A percentile compares a stretch with the other conserved stretches of the same genome.
These are phyloP conservation scores for Corynespora cassiicola DNA, from an alignment of 2,329 filamentous ascomycete genomes.

Conservation along the genomic window DNA sequence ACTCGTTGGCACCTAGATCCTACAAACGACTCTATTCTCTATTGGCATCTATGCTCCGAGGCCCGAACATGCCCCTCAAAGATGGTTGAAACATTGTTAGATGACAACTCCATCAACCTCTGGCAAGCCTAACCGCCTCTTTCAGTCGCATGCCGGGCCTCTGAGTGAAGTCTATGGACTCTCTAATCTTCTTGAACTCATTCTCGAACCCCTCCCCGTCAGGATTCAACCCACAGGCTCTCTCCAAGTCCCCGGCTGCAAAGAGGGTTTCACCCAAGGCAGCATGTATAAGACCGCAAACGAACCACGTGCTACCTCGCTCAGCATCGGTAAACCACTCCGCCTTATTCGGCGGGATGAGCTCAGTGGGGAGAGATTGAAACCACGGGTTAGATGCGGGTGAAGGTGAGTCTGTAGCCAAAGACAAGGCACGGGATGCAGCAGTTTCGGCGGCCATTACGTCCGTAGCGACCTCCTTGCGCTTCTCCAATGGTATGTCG, in stretches of 20 bases:
- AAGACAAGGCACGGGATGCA: slow-evolving; percentile 28
- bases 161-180: slow-evolving; percentile 36
- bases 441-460: slow-evolving; percentile 31
- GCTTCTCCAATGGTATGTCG: not conserved
- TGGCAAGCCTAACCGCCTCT: slow-evolving; percentile 26
- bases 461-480: slow-evolving; percentile 20
- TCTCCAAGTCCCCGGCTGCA: slow-evolving; percentile 41
- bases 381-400: slow-evolving; percentile 38
- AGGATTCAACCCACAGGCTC: slow-evolving; percentile 28
- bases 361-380: slow-evolving; percentile 32
- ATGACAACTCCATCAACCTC: too few species aligned
- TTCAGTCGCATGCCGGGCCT: slow-evolving; percentile 31
- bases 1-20: too few species aligned
- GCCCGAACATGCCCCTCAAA: too few species aligned
- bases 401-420: slow-evolving; percentile 34
- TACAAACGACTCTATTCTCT: too few species aligned
- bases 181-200: slow-evolving; percentile 33
- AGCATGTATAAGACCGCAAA: slow-evolving; percentile 32
- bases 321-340: slow-evolving; percentile 36
- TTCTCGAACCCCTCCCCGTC: slow-evolving; percentile 7
- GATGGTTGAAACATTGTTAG: too few species aligned
- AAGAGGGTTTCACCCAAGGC: slow-evolving; percentile 38
- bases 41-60: too few species aligned
- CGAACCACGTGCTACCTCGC: slow-evolving; percentile 36
- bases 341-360: slow-evolving; percentile 38